Base-by-base conservation (phyloP, 2,329 filamentous ascomycete species). In the Fonsecaea monophora region DNA sequence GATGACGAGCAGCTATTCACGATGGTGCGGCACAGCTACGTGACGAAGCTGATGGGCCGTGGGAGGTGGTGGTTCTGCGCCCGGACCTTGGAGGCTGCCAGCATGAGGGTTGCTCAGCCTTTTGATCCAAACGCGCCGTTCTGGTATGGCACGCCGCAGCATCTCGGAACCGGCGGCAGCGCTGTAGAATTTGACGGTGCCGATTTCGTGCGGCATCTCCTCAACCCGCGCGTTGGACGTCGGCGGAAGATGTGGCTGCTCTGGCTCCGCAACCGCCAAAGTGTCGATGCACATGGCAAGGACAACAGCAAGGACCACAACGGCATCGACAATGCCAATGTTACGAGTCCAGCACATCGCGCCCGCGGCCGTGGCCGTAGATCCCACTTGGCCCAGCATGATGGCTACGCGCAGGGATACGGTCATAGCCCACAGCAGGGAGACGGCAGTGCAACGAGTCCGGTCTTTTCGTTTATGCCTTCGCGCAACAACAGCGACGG, bases 1-100 rank as follows among this genome's bases (percentile, higher is more conserved):
- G 73, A 74, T 63, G 73, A 74, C 63, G 69, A 72, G 40, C 57
- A 64, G 7, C 68, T 74, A 38, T 74, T 73, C 66, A 67, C 59
- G 12, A 13, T 68, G n/a, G 58, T 74, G 48, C 70, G 70, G 9
- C 42, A 60, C 9, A 45, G 55, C 12, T 74, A 73, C 60, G 53
- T 65, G 65, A 42, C 55, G 12, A 62, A 60, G 35, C 62, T 74
- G 8, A 50, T 72, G n/a, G 68, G 71, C 32, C n/a, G 64, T 1
- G 48, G 34, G 2, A 58, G 68, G n/a, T 57, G 66, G 21, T 56
- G 67, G n/a, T 62, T 73, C 62, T 60, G 58, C 42, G 55, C 71
- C 7, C 58, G 71, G 21, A 66, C 42, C 1, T 58, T 74, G n/a
- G 63, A 67, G 9, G 53, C 70, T 48, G 68, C 67, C 34, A 72